Conservation (phyloP, 441 rosid genomes). For the Oxalis stricta region DNA sequence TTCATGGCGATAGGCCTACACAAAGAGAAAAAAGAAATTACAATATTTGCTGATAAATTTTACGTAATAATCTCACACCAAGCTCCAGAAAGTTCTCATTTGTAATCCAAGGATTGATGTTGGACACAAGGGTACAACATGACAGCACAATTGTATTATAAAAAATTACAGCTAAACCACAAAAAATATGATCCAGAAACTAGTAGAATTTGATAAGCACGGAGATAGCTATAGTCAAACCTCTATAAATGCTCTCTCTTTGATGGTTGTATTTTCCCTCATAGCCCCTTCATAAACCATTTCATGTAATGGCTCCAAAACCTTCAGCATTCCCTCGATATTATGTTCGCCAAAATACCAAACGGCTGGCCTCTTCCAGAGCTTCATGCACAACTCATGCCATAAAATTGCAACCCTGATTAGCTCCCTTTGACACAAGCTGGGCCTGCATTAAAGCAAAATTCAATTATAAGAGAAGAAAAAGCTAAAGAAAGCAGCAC, state of each 20-base stretch:
- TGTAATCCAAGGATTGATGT: background rate
- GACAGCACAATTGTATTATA: background rate
- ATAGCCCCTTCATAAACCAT: constrained; percentile 90
- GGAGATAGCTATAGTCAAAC: constrained; percentile 20
- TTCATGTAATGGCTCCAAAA: constrained; percentile 88
- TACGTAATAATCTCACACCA: too few species aligned
- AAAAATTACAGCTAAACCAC: background rate
- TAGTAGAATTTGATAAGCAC: background rate
- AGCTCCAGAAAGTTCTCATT: too few species aligned
- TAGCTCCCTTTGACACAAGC: constrained; percentile 84
- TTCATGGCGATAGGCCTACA: constrained; percentile 91
- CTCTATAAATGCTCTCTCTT: constrained; percentile 97
- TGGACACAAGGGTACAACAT: background rate
- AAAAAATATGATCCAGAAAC: background rate
- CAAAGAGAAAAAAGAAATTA: background rate
- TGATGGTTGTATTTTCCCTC: constrained; percentile 60
- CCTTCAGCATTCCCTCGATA: constrained; percentile 95
- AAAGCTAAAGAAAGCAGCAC: background rate
- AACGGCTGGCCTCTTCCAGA: constrained; percentile 98
- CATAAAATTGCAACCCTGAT: constrained; percentile 98
- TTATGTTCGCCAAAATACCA: constrained; percentile 98
- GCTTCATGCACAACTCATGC: constrained; percentile 98
- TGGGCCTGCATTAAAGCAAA: constrained; percentile 50
- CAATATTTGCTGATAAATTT: constrained; percentile 1
- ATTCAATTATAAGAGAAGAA: constrained; percentile 7